Evolutionary conservation across 768 basidiomycete genomes (phyloP), one percentile per base, ranked within the genome.

Genomic region (Lentinula edodes): DNA sequence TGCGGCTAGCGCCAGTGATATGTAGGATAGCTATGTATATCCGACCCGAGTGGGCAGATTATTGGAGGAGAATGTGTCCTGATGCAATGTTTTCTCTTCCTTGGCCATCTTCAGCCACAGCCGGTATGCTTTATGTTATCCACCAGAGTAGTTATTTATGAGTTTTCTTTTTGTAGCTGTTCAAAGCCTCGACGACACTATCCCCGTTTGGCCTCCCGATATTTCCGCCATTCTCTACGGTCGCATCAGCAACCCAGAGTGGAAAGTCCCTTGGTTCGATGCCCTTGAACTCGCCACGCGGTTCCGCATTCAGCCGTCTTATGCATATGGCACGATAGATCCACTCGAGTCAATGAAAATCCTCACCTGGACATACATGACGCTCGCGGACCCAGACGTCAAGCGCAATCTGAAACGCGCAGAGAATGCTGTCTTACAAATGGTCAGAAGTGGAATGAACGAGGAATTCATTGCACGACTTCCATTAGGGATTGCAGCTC

Each of bases 1-100:
- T 81, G 45, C 73, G 76, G 56, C 74, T 95, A 9, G 86, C 80
- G 8, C 83, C 85, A 7, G 65, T 90, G 35, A 80, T 91, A 35
- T 89, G 88, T 68, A 76, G 78, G 5, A 71, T 90, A 61, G 86
- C 88, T 58, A 68, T 80, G 23, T 75, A 83, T 13, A 81, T 91
- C 15, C 83, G 90, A 18, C 85, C 87, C 0, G 93, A 93, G 68
- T 96, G 94, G 95, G 84, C 84, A 6, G 93, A 97, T 73, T 95
- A 95, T 69, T 96, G 94, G 95, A 88, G 89, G 67, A 82, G 93
- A 12, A 74, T 93, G 45, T 85, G 86, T 66, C 90, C 93, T 3
- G 80, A 83, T 50, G 80, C 80, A 32, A 75, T 81, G 65, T 73
- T 75, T n/a, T 70, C 72, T 8, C 51, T 51, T 32, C 46, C 59